Percentiles rank a stretch among this genome's conserved stretches.
These are phyloP conservation scores for Tetrapisispora fleetii DNA, from an alignment of 805 yeast genomes.

Conservation along the genomic window DNA sequence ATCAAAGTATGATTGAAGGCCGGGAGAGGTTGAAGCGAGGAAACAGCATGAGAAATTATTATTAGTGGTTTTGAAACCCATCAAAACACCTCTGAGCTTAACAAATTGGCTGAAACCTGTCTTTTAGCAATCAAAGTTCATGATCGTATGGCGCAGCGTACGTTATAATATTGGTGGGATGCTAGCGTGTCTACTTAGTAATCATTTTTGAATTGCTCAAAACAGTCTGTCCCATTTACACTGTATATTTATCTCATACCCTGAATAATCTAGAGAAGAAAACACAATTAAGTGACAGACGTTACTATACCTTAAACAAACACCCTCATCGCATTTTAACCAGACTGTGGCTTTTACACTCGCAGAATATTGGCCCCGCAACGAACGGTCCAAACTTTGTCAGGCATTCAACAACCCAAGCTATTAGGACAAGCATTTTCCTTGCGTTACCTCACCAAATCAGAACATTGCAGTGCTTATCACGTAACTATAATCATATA, in stretches of 20 bases:
- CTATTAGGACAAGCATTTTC: too few relatives aligned
- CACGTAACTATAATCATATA: neutral
- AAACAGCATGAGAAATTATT: too few relatives aligned
- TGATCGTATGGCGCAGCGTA: neutral
- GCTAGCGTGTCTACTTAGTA: neutral
- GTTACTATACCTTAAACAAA: neutral
- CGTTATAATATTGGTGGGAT: neutral
- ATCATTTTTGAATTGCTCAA: neutral
- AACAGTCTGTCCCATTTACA: conserved; percentile 2
- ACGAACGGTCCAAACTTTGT: conserved; percentile 15
- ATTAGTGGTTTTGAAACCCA: conserved; percentile 15
- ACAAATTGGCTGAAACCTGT: conserved; percentile 7
- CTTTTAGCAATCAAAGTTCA: conserved; percentile 12
- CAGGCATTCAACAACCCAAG: too few relatives aligned
- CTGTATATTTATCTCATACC: conserved; percentile 15
- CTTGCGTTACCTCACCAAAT: conserved; percentile 7
- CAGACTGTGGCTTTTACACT: conserved; percentile 3
- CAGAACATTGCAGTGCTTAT: neutral
- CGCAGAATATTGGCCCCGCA: conserved; percentile 1
- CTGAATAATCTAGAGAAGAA: conserved; percentile 10
- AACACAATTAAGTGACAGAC: neutral
- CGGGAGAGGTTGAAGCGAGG: neutral
- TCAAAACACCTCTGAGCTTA: conserved; percentile 25
- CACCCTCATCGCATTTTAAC: neutral
- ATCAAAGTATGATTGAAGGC: too few relatives aligned